These are phyloP conservation scores for Suhomyces kunorum DNA, from an alignment of 1,139 yeast genomes.

Conservation along the genomic window DNA sequence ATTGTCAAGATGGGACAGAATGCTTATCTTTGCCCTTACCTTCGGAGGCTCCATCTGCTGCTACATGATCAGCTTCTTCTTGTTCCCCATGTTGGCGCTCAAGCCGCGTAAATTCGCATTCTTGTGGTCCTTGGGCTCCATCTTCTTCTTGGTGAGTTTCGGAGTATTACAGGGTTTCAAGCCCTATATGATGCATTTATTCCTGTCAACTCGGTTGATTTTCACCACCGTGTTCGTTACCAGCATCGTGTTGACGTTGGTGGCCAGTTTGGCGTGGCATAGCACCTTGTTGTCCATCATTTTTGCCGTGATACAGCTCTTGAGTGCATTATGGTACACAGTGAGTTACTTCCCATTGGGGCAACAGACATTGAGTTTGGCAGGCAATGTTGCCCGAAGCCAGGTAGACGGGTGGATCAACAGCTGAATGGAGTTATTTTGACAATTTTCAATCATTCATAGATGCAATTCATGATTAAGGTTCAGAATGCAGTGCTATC, in stretches of 20 bases:
- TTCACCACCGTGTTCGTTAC: conserved; percentile 52
- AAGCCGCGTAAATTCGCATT: conserved; percentile 62
- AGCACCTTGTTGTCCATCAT: conserved; percentile 51
- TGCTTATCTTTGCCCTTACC: conserved; percentile 56
- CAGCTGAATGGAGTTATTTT: conserved; percentile 7
- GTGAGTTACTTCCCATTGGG: conserved; percentile 68
- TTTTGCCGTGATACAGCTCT: conserved; percentile 52
- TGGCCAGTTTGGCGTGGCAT: conserved; percentile 48
- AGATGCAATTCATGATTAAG: no score
- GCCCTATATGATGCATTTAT: conserved; percentile 50
- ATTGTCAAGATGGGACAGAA: conserved; percentile 59
- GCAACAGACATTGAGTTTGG: conserved; percentile 53
- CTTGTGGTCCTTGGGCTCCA: conserved; percentile 62
- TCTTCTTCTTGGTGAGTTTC: conserved; percentile 57
- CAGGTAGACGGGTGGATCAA: conserved; percentile 64
- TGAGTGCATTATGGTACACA: conserved; percentile 57
- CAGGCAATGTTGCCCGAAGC: conserved; percentile 54
- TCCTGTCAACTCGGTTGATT: conserved; percentile 51
- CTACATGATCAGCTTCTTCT: conserved; percentile 53
- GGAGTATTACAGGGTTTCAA: conserved; percentile 57
- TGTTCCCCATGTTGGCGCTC: conserved; percentile 56
- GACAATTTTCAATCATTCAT: not conserved
- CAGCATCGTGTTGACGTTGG: conserved; percentile 52
- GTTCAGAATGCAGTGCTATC: no score
- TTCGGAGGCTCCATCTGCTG: conserved; percentile 57